Evolutionary conservation across 2,329 filamentous ascomycete species (phyloP), one percentile per base, ranked within the genome.

Genomic region (Apiospora malaysiana): DNA sequence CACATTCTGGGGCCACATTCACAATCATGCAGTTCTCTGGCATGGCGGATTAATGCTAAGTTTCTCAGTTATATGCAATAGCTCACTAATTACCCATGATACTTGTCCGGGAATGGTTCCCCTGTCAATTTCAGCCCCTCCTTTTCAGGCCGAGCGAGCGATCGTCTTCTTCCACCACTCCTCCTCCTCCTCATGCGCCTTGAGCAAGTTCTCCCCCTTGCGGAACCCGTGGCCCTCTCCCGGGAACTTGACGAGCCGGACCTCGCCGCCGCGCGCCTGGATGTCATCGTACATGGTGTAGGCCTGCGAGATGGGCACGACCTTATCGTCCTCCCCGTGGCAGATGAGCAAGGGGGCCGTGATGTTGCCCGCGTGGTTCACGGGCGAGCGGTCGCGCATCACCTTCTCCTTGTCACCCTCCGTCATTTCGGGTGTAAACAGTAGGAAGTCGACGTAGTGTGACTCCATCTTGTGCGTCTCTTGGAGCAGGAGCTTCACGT

Each of bases 261-360:
- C 85, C 37, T 85, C 79, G 0, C 82, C 81, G 0, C 83, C 85
- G 1, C 78, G 80, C 12, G 77, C 74, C 68, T 77, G 77, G 27
- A 89, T 80, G n/a, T 82, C 81, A 51, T 79, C 77, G 12, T 85
- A 83, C 77, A 91, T 87, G 69, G 86, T 82, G 43, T 83, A 79
- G 2, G 87, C 86, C 76, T 92, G 89, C 21, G 83, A 81, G n/a
- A 87, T 77, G 0, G 89, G 89, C 21, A 91, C 89, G 1, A 91
- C 84, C 51, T 84, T 85, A 74, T 91, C 90, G 4, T 79, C 79
- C 2, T 82, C 82, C 0, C 89, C 89, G 27, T 90, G 86, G 6
- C 91, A 74, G n/a, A 92, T 78, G 46, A 90, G 77, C 27, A 91
- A 75, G 0, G 87, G 86, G 1, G 84, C 79, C 49, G 78, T 79